Percentiles rank a stretch among this genome's conserved stretches.
These are phyloP conservation scores for Blastobotrys parvus DNA, from an alignment of 805 yeast species.

Conservation along the genomic window DNA sequence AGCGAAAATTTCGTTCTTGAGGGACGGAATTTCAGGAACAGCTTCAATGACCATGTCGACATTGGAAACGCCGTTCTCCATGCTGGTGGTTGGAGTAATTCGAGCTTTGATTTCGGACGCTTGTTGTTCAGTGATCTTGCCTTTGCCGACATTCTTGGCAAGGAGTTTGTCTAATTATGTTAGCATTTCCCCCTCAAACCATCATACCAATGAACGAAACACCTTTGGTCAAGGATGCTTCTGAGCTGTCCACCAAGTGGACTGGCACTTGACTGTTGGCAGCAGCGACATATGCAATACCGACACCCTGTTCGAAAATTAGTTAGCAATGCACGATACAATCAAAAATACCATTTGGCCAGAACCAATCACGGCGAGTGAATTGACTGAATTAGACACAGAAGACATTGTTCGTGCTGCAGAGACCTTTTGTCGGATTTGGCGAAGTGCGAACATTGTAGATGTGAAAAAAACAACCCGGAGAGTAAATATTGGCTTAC, in stretches of 20 bases:
- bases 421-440: not conserved
- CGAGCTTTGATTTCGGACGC: constrained; percentile 25
- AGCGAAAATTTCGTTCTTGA: constrained; percentile 30
- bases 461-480: too few relatives aligned
- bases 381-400: constrained; percentile 12
- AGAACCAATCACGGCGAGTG: constrained; percentile 33
- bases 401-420: constrained; percentile 1
- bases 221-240: constrained; percentile 27
- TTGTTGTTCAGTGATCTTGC: constrained; percentile 24
- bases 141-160: constrained; percentile 31
- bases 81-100: constrained; percentile 20
- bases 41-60: constrained; percentile 37
- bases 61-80: constrained; percentile 20
- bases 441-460: not conserved
- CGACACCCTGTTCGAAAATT: constrained; percentile 27
- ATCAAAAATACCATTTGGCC: constrained; percentile 33
- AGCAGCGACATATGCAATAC: constrained; percentile 37
- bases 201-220: constrained; percentile 29
- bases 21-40: constrained; percentile 33
- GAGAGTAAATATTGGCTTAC: too few relatives aligned
- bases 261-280: constrained; percentile 31
- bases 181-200: too few relatives aligned
- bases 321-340: not conserved
- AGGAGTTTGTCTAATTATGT: constrained; percentile 32
- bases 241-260: constrained; percentile 28